Conservation (phyloP, 108 stramenopile genomes). For the Pseudonitzschia delicatissima region DNA sequence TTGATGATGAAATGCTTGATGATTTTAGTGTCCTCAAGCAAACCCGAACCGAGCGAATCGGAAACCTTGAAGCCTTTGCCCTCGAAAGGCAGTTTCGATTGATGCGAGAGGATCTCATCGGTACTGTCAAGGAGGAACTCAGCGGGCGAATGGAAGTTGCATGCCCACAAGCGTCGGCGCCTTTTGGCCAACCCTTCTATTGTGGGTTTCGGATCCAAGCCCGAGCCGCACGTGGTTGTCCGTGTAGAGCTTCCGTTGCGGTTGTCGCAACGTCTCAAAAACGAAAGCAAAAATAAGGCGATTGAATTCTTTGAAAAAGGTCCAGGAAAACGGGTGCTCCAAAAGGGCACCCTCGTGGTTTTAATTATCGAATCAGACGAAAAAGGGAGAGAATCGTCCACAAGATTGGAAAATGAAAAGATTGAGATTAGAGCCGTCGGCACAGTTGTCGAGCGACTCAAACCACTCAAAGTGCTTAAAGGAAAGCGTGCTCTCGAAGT, state of each 20-base stretch:
- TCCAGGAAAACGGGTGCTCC: not conserved
- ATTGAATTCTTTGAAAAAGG: constrained; percentile 6
- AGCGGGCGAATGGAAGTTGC: not conserved
- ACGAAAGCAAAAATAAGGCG: not conserved
- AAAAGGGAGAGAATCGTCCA: not conserved
- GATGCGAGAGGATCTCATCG: constrained; percentile 1
- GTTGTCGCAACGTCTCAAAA: not conserved
- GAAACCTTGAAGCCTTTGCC: not conserved
- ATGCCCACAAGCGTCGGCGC: not conserved
- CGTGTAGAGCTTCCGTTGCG: not conserved
- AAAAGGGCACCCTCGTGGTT: not conserved
- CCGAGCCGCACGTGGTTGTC: not conserved
- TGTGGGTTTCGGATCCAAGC: not conserved
- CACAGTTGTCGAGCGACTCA: not conserved
- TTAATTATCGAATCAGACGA: not conserved
- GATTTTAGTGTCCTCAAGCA: too few species aligned
- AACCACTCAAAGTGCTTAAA: not conserved
- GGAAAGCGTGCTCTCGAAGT: not conserved
- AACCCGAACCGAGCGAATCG: not conserved
- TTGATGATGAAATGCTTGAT: too few species aligned
- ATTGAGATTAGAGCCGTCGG: not conserved
- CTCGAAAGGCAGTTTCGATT: constrained; percentile 2
- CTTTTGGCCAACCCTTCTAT: not conserved
- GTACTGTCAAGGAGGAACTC: constrained; percentile 3
- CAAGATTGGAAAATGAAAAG: not conserved